Evolutionary conservation across 2,329 filamentous ascomycete species (phyloP), one percentile per base, ranked within the genome.

Genomic region (Colletotrichum sp.): DNA sequence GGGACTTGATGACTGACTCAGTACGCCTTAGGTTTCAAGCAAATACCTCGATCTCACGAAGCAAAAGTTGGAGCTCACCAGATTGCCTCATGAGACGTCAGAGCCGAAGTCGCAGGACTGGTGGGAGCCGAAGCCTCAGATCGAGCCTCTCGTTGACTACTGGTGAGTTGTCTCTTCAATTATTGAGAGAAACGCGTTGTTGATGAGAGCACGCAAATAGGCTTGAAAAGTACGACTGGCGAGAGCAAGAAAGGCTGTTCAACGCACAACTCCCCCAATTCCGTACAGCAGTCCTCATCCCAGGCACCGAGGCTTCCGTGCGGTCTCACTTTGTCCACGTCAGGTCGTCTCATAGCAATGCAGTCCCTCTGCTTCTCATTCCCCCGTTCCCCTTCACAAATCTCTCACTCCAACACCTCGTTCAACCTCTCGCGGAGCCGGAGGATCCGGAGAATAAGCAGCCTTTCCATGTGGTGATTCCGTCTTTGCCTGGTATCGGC

Each of bases 151-250:
- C 77, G 87, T 94, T 74, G 92, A 94, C 81, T 93, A 88, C 79
- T 94, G 92, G 91, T 91, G 78, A 82, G 87, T 82, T 25, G 32
- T 66, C 61, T 12, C 25, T 25, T 22, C 16, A 22, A 13, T 16
- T 12, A 1, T 48, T 28, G 18, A 0, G 0, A 13, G 32, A 27
- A 15, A 0, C 34, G 9, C 56, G 34, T n/a, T 62, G 22, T 39
- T 76, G 3, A 62, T 27, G 18, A 8, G 1, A 22, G 22, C n/a
- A 25, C 30, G 12, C 18, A 15, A 8, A 66, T 78, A 93, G 92
- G 92, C 87, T 93, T 36, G 92, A 94, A 76, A 86, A 89, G 60
- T 94, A 93, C 82, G 89, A 89, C 74, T 94, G 93, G 92, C 88
- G 91, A 65, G 84, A 87, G 4, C 88, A 91, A 71, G 93, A 94